These are phyloP conservation scores for Solanum okadae DNA, from an alignment of 257 asterid species.

Conservation along the genomic window DNA sequence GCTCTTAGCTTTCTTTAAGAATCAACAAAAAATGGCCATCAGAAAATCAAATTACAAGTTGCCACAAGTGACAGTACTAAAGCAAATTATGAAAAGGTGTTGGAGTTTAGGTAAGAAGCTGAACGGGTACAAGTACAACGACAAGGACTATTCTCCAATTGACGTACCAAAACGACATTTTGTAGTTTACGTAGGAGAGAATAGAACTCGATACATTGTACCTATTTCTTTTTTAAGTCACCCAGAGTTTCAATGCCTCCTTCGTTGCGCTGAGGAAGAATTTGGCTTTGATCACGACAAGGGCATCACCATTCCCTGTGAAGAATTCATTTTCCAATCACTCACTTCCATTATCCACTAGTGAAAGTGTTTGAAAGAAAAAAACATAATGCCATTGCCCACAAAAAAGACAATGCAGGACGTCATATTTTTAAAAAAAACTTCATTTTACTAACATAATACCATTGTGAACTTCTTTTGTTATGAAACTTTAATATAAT, in stretches of 20 bases:
- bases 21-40: not conserved
- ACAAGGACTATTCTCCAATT: not conserved
- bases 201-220: not conserved
- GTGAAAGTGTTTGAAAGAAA: not conserved
- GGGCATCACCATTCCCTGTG: not conserved
- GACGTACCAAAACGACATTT: conserved; percentile 1
- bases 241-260: conserved; percentile 1
- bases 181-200: not conserved
- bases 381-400: not conserved
- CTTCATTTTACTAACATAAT: not conserved
- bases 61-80: conserved; percentile 7
- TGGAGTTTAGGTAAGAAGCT: conserved; percentile 1
- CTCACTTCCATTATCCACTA: not conserved
- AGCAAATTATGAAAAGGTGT: conserved; percentile 9
- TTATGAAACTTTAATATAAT: too few relatives aligned
- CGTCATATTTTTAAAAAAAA: too few relatives aligned
- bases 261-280: not conserved
- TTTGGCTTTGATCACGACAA: conserved; percentile 4
- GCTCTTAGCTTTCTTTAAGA: not conserved
- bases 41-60: conserved; percentile 2
- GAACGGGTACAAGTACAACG: not conserved
- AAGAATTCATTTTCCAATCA: not conserved
- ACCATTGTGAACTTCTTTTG: not conserved
- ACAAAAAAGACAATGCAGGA: not conserved
- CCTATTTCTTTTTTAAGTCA: not conserved